Percentiles rank a stretch among this genome's conserved stretches.
Evolutionary conservation across 75 land plant species (phyloP).

Genomic region (Sequoia sempervirens): DNA sequence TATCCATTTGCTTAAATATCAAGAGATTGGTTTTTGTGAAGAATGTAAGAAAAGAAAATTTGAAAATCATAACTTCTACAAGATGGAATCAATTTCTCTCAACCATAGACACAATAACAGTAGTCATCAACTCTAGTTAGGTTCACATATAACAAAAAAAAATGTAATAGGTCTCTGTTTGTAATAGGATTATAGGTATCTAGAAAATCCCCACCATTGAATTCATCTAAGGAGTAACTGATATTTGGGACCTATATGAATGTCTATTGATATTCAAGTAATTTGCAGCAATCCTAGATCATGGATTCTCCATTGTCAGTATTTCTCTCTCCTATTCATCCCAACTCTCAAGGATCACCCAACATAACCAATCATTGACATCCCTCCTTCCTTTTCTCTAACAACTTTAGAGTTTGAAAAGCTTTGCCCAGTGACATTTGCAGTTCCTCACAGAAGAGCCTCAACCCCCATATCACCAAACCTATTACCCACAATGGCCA

Average conservation of each 20-base stretch:
- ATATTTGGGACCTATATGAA: neutral
- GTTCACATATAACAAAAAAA: neutral
- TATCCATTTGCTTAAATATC: neutral
- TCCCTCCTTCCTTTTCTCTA: neutral
- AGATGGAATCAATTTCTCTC: neutral
- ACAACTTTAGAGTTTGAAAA: neutral
- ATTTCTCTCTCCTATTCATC: neutral
- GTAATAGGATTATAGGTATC: neutral
- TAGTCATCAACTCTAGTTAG: neutral
- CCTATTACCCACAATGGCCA: neutral
- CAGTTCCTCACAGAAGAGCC: neutral
- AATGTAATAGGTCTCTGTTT: neutral
- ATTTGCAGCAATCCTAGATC: neutral
- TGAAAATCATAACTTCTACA: neutral
- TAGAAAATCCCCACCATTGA: neutral
- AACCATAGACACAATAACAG: neutral
- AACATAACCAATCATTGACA: neutral
- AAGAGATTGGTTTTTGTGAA: neutral
- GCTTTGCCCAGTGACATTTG: neutral
- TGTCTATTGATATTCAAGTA: neutral
- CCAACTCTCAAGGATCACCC: neutral
- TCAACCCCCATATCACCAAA: neutral
- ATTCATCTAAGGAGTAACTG: neutral
- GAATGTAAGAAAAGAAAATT: neutral
- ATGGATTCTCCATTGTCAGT: neutral